These are phyloP conservation scores for Puccinia horiana DNA, from an alignment of 1,284 basidiomycete species.

Conservation along the genomic window DNA sequence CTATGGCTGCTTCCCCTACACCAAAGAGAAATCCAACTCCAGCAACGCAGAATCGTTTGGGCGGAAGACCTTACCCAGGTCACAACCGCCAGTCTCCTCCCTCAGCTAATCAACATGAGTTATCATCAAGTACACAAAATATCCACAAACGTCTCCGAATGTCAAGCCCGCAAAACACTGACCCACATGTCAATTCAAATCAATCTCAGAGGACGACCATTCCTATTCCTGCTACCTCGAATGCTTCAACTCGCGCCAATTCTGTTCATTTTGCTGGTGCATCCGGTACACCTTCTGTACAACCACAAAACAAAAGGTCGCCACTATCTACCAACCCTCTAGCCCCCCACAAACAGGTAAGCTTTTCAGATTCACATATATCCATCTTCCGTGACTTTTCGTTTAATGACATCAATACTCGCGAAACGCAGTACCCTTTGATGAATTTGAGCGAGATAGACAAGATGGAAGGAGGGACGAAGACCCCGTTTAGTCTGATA, in stretches of 20 bases:
- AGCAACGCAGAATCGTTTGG: not conserved
- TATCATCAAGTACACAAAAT: not conserved
- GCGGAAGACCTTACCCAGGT: not conserved
- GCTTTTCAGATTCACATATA: not conserved
- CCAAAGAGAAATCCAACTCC: not conserved
- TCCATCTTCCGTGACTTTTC: not conserved
- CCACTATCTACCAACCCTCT: no score
- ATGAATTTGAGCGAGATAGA: slow-evolving; percentile 12
- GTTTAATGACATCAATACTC: not conserved
- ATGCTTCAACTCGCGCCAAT: not conserved
- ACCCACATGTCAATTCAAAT: not conserved
- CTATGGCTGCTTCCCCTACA: not conserved
- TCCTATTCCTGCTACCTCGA: not conserved
- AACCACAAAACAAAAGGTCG: not conserved
- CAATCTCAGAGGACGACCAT: not conserved
- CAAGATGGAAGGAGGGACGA: not conserved
- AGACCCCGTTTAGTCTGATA: slow-evolving; percentile 4
- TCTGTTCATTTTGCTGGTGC: not conserved
- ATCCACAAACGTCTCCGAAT: not conserved
- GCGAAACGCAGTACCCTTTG: not conserved
- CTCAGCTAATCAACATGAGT: not conserved
- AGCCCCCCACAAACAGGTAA: not conserved
- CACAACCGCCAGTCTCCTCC: not conserved
- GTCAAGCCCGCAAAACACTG: not conserved
- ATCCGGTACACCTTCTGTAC: not conserved